These are phyloP conservation scores for Hanseniaspora jakobsenii DNA, from an alignment of 805 yeast genomes.

Conservation along the genomic window DNA sequence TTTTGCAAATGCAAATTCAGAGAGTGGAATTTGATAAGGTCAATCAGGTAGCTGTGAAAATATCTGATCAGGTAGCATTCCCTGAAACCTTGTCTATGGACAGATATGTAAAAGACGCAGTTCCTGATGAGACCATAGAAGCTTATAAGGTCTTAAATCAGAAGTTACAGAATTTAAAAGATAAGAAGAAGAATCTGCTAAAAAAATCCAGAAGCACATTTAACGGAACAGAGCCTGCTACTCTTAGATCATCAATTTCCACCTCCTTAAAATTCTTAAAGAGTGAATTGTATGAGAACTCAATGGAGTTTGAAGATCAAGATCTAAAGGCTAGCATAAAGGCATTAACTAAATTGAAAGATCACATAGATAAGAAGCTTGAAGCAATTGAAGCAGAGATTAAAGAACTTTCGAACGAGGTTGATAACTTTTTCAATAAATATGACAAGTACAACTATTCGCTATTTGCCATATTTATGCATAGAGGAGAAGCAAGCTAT, in stretches of 20 bases:
- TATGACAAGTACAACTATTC: slow-evolving; percentile 61
- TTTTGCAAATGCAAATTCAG: slow-evolving; percentile 85
- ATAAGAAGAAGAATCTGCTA: slow-evolving; percentile 32
- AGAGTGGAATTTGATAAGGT: slow-evolving; percentile 81
- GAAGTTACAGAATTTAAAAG: slow-evolving; percentile 36
- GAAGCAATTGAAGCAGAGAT: slow-evolving; percentile 33
- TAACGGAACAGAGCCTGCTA: slow-evolving; percentile 20
- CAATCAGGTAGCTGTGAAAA: slow-evolving; percentile 63
- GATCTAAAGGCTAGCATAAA: slow-evolving; percentile 18
- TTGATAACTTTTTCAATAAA: slow-evolving; percentile 44
- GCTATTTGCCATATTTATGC: slow-evolving; percentile 84
- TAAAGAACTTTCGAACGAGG: slow-evolving; percentile 34
- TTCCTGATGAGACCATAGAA: slow-evolving; percentile 35
- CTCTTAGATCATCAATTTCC: slow-evolving; percentile 40
- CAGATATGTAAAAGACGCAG: slow-evolving; percentile 50
- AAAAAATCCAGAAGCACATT: slow-evolving; percentile 30
- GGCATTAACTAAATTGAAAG: slow-evolving; percentile 36
- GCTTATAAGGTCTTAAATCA: slow-evolving; percentile 41
- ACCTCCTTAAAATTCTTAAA: slow-evolving; percentile 48
- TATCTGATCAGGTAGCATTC: slow-evolving; percentile 70
- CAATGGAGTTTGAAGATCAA: slow-evolving; percentile 33
- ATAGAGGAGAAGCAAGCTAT: slow-evolving; percentile 87
- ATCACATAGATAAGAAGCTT: slow-evolving; percentile 37
- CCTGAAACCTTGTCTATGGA: slow-evolving; percentile 72
- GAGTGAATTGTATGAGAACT: slow-evolving; percentile 31